Conservation (phyloP, 805 yeast genomes). For the Yarrowia bubula region DNA sequence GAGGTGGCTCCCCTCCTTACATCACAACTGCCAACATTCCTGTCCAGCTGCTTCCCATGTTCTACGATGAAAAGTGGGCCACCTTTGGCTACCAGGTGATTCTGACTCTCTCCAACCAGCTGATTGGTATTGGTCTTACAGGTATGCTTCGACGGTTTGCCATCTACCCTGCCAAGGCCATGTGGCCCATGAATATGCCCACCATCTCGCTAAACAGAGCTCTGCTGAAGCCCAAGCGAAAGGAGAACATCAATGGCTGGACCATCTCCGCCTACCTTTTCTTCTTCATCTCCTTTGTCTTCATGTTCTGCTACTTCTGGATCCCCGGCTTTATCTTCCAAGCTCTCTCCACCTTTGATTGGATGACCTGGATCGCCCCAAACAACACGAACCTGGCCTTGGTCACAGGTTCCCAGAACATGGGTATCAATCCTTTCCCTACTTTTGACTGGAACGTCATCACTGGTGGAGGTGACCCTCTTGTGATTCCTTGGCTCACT, state of each 20-base stretch:
- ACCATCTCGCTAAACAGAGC: constrained; percentile 51
- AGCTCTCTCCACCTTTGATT: constrained; percentile 54
- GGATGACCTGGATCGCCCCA: constrained; percentile 63
- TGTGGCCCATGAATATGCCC: constrained; percentile 56
- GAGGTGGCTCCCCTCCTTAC: constrained; percentile 34
- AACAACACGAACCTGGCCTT: constrained; percentile 48
- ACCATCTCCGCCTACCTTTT: constrained; percentile 50
- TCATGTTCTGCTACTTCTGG: constrained; percentile 60
- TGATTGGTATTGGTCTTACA: constrained; percentile 66
- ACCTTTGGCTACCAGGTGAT: constrained; percentile 53
- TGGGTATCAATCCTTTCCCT: constrained; percentile 55
- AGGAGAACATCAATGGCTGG: constrained; percentile 58
- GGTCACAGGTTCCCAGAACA: constrained; percentile 50
- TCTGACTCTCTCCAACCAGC: constrained; percentile 54
- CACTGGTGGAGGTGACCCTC: constrained; percentile 42
- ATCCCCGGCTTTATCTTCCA: constrained; percentile 55
- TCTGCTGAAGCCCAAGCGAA: constrained; percentile 42
- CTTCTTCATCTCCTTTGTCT: constrained; percentile 45
- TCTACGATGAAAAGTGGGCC: constrained; percentile 36
- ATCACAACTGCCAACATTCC: constrained; percentile 29
- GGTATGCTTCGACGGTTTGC: constrained; percentile 59
- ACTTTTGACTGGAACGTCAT: constrained; percentile 55
- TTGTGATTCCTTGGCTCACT: background rate
- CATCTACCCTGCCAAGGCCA: constrained; percentile 50
- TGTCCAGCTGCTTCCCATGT: constrained; percentile 38